Evolutionary conservation across 176 grass and related monocot species (phyloP), one percentile per base, ranked within the genome.

Genomic region (Tillandsia fasciculata): DNA sequence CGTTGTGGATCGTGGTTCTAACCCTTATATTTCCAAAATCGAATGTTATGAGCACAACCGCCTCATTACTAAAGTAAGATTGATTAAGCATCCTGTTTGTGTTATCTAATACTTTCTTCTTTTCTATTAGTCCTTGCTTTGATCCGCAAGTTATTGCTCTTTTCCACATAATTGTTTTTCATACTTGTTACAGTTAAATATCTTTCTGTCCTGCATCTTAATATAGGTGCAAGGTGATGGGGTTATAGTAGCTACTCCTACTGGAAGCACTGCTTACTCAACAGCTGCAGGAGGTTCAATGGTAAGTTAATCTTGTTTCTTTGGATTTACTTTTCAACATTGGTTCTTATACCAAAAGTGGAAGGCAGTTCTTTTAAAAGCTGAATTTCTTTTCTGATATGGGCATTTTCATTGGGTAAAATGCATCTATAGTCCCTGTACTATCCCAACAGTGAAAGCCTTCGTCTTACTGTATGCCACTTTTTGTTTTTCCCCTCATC

Each of bases 151-250:
- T 59, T 56, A 56, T 11, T 59, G 15, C 54, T 18, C 15, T 59
- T 59, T 42, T 42, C 5, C 33, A 42, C 33, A 7, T 42, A 42
- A 42, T 42, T 42, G 4, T 42, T 42, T 6, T 42, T 42, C 5
- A 42, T 42, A 42, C 33, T 42, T 42, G 33, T 42, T 42, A 6
- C 33, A 42, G 33, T 42, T 17, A 59, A 59, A 20, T 17, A 18
- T 59, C 20, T 14, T 8, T 59, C 17, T 59, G 12, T 70, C 50
- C 26, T 70, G 68, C 2, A 48, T 69, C 53, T 77, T 51, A 67
- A 70, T 85, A 8, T 87, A 99, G 95, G 95, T 99, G 72, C 95
- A 99, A 93, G 95, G 87, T 57, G 95, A 99, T 80, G 95, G 95
- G 49, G 90, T 99, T 33, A 99, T 99, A 88, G 84, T 99, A 77